These are phyloP conservation scores for Hansenula lynferdii DNA, from an alignment of 1,139 yeast species.

Conservation along the genomic window DNA sequence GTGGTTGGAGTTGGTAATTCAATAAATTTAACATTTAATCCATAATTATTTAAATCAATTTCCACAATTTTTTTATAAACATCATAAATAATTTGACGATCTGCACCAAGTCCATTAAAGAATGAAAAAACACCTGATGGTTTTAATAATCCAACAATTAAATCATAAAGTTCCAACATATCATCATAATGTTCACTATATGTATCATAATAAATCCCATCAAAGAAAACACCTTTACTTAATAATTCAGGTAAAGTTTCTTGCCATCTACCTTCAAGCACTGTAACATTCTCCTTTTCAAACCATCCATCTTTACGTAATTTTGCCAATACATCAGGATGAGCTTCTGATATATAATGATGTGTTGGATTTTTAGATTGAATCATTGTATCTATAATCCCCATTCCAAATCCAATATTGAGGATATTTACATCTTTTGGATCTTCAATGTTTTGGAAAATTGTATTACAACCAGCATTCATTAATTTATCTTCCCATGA, in stretches of 20 bases:
- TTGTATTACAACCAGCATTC: constrained; percentile 71
- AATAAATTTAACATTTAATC: constrained; percentile 37
- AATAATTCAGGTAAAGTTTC: constrained; percentile 65
- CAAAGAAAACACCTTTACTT: constrained; percentile 67
- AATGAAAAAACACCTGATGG: constrained; percentile 83
- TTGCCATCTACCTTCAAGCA: constrained; percentile 91
- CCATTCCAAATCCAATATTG: constrained; percentile 96
- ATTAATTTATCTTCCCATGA: constrained; percentile 87
- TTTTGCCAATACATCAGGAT: constrained; percentile 79
- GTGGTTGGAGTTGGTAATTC: constrained; percentile 17
- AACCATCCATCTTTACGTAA: constrained; percentile 81
- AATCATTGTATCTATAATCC: constrained; percentile 81
- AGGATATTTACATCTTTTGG: constrained; percentile 45
- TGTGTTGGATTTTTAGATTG: constrained; percentile 53
- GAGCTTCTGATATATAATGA: constrained; percentile 93
- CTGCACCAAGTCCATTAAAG: constrained; percentile 97
- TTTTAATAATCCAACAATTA: constrained; percentile 74
- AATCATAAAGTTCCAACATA: constrained; percentile 81
- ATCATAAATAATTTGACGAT: constrained; percentile 81
- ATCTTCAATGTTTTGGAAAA: constrained; percentile 44
- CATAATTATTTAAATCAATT: constrained; percentile 75
- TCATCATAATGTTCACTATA: constrained; percentile 85
- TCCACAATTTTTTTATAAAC: constrained; percentile 82
- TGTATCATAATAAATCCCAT: constrained; percentile 92
- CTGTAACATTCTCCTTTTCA: constrained; percentile 62